Evolutionary conservation across 495 filamentous ascomycete species (phyloP).

Genomic region (Neurospora cerealis): DNA sequence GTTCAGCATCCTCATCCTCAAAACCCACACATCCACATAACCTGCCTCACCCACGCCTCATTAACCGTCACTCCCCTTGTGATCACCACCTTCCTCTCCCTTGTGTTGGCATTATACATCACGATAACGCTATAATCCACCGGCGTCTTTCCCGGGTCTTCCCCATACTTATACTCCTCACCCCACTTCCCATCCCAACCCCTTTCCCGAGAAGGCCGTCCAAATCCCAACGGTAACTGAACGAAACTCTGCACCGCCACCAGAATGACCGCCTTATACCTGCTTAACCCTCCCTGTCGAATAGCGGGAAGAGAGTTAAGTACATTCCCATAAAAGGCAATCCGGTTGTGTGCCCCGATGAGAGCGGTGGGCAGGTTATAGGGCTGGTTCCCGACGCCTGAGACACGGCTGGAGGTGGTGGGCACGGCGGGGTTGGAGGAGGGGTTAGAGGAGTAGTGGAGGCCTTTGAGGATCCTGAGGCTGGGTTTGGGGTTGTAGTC

Average conservation of each 20-base stretch:
- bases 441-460: not conserved
- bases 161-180: not conserved
- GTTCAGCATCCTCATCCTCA: conserved; percentile 1
- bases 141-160: not conserved
- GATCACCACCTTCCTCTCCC: not conserved
- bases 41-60: conserved; percentile 3
- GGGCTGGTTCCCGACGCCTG: conserved; percentile 16
- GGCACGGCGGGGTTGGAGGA: not conserved
- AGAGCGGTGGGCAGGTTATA: conserved; percentile 6
- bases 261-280: conserved; percentile 1
- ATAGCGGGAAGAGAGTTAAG: not conserved
- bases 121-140: conserved; percentile 13
- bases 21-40: conserved; percentile 5
- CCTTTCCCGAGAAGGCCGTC: not conserved
- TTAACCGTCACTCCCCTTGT: conserved; percentile 9
- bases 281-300: not conserved
- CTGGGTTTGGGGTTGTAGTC: not conserved
- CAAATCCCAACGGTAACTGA: not conserved
- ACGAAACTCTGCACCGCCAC: conserved; percentile 14
- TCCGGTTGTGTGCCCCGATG: conserved; percentile 8
- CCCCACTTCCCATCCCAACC: not conserved
- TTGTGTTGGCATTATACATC: conserved; percentile 4
- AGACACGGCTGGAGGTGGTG: conserved; percentile 1
- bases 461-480: not conserved
- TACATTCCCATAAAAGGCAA: not conserved